phyloP scores from a whole-genome alignment of 148 eudicot species.

The Silene latifolia region DNA sequence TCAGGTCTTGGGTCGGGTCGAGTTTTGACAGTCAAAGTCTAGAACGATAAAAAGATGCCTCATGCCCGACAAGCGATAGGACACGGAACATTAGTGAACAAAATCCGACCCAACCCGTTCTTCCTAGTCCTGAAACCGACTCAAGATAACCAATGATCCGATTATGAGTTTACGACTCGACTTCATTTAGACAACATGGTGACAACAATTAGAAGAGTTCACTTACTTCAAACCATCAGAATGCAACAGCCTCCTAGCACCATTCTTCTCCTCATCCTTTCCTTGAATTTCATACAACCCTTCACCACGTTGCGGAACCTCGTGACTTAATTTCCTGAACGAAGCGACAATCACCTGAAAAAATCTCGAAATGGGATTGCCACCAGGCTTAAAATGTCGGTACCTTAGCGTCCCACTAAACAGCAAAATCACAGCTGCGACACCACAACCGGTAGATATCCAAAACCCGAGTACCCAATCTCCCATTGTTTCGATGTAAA shows the following conservation, averaged over 20 bases:
- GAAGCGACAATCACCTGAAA: conserved; percentile 50
- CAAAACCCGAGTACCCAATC: conserved; percentile 51
- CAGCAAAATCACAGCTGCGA: conserved; percentile 42
- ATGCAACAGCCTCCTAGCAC: conserved; percentile 38
- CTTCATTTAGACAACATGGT: not conserved
- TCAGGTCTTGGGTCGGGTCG: too few species aligned
- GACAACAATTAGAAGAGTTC: too few species aligned
- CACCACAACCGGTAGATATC: conserved; percentile 42
- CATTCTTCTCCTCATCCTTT: conserved; percentile 33
- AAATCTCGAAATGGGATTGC: conserved; percentile 48
- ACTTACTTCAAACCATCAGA: conserved; percentile 49
- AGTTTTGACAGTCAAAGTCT: too few species aligned
- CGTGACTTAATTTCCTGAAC: conserved; percentile 34
- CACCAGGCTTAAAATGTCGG: conserved; percentile 49
- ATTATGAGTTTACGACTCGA: not conserved
- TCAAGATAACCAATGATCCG: not conserved
- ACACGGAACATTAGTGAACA: not conserved
- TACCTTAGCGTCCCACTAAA: conserved; percentile 44
- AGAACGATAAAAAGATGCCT: too few species aligned
- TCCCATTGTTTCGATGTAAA: conserved; percentile 46
- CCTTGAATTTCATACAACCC: conserved; percentile 37
- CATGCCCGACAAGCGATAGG: not conserved
- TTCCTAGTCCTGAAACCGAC: too few species aligned
- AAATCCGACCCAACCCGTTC: too few species aligned
- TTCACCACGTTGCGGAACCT: conserved; percentile 34